A percentile compares a stretch with the other conserved stretches of the same genome.
These are phyloP conservation scores for Flammula alnicola DNA, from an alignment of 1,284 basidiomycete genomes.

Conservation along the genomic window DNA sequence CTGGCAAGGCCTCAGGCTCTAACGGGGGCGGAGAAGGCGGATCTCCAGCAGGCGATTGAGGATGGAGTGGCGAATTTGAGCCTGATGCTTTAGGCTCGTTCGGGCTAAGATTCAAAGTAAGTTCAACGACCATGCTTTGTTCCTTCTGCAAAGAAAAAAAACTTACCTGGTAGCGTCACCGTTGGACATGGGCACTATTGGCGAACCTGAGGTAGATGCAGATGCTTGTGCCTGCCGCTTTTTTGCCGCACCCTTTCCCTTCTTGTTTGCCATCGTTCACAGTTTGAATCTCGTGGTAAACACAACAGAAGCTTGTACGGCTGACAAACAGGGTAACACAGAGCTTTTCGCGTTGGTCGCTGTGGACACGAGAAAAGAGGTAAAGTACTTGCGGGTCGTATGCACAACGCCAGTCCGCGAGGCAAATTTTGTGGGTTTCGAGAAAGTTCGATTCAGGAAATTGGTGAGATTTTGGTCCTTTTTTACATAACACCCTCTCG, in stretches of 20 bases:
- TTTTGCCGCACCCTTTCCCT: slow-evolving; percentile 13
- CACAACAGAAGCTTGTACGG: not conserved
- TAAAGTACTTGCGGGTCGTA: not conserved
- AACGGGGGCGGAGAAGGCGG: slow-evolving; percentile 18
- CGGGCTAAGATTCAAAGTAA: not conserved
- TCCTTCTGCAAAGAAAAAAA: not conserved
- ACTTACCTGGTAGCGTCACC: slow-evolving; percentile 11
- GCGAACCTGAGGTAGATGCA: slow-evolving; percentile 9
- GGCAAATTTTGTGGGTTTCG: slow-evolving; percentile 14
- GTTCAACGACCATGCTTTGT: not conserved
- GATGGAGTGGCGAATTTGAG: slow-evolving; percentile 19
- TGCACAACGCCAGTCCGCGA: not conserved
- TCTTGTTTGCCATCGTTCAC: slow-evolving; percentile 19
- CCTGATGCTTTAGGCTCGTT: slow-evolving; percentile 17
- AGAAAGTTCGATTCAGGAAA: slow-evolving; percentile 20
- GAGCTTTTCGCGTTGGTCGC: too few relatives aligned
- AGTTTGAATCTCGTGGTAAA: slow-evolving; percentile 2
- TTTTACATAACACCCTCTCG: not conserved
- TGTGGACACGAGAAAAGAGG: not conserved
- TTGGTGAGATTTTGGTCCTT: slow-evolving; percentile 3
- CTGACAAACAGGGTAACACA: too few relatives aligned
- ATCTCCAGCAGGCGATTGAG: slow-evolving; percentile 14
- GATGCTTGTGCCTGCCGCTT: slow-evolving; percentile 9
- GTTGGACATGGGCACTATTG: slow-evolving; percentile 11
- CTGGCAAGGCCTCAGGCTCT: slow-evolving; percentile 10